Evolutionary conservation across 208 protist genomes (phyloP), one percentile per base, ranked within the genome.

Genomic region (Wallacemonas collosoma): DNA sequence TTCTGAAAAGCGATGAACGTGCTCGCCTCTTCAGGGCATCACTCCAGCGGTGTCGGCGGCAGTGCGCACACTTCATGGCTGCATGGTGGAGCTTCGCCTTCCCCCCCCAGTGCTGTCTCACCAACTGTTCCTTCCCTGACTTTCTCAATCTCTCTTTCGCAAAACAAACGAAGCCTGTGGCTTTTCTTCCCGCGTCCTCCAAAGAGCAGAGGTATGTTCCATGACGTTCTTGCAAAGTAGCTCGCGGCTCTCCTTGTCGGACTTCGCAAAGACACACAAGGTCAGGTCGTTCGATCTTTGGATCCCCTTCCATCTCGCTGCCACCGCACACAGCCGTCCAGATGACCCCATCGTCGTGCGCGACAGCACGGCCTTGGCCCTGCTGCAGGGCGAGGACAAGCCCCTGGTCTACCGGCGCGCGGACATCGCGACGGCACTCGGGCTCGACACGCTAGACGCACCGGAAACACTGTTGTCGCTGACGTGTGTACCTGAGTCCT

Each of bases 271-370:
- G 26, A 39, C 40, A 2, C 62, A 80, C n/a, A 66, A 71, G 2
- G 69, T 90, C 7, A 50, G 48, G 15, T 17, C 76, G 17, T 43
- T 55, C 3, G 73, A 87, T 76, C 50, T 93, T 6, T 95, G 90
- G 88, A 71, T 93, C 5, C 88, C 90, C 0, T 57, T 95, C 2
- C 15, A 56, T 9, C 60, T 65, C 3, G 60, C 60, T 14, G 41
- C 60, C 38, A 65, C 60, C 38, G 60, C 60, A 35, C 60, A 65
- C 60, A 65, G 60, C n/a, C 60, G 43, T 26, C 40, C 43, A 4
- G 14, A 76, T 43, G n/a, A 80, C 71, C 2, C 63, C 63, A 72
- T 93, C 36, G 48, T 17, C 0, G 69, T 95, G 3, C 70, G 74
- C 3, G 76, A 80, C 15, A 38, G 7, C 35, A 87, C 79, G 1